Percentiles rank a stretch among this genome's conserved stretches.
These are phyloP conservation scores for Heterobasidion occidentale DNA, from an alignment of 1,284 basidiomycete species.

Conservation along the genomic window DNA sequence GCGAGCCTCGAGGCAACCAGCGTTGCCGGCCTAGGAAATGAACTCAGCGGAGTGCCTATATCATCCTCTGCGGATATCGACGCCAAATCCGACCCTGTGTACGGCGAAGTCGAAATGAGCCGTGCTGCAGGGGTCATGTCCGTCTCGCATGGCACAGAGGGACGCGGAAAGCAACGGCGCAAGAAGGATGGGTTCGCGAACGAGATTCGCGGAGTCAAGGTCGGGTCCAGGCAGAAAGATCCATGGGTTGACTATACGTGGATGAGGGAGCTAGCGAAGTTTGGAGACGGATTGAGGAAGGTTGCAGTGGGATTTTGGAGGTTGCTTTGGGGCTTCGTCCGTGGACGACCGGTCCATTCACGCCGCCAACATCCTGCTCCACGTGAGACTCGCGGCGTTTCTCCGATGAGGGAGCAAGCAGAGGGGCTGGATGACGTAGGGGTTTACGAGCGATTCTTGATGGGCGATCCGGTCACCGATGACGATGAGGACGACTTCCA, in stretches of 20 bases:
- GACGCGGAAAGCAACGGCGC: slow-evolving; percentile 12
- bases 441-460: slow-evolving; percentile 51
- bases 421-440: slow-evolving; percentile 8
- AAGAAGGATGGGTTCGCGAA: slow-evolving; percentile 26
- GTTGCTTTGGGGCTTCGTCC: slow-evolving; percentile 17
- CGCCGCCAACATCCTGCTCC: background rate
- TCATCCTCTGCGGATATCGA: slow-evolving; percentile 15
- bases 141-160: slow-evolving; percentile 22
- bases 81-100: slow-evolving; percentile 8
- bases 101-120: slow-evolving; percentile 33
- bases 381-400: background rate
- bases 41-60: slow-evolving; percentile 48
- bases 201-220: slow-evolving; percentile 28
- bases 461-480: slow-evolving; percentile 55
- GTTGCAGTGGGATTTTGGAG: slow-evolving; percentile 30
- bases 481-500: slow-evolving; percentile 49
- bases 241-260: slow-evolving; percentile 36
- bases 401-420: background rate
- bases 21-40: slow-evolving; percentile 64
- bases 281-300: slow-evolving; percentile 25
- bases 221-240: slow-evolving; percentile 24
- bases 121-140: slow-evolving; percentile 30
- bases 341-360: slow-evolving; percentile 7
- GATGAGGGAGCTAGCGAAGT: slow-evolving; percentile 35
- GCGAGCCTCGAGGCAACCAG: slow-evolving; percentile 68